Evolutionary conservation across 1,284 basidiomycete genomes (phyloP).

Genomic region (Quambalaria eucalypti): DNA sequence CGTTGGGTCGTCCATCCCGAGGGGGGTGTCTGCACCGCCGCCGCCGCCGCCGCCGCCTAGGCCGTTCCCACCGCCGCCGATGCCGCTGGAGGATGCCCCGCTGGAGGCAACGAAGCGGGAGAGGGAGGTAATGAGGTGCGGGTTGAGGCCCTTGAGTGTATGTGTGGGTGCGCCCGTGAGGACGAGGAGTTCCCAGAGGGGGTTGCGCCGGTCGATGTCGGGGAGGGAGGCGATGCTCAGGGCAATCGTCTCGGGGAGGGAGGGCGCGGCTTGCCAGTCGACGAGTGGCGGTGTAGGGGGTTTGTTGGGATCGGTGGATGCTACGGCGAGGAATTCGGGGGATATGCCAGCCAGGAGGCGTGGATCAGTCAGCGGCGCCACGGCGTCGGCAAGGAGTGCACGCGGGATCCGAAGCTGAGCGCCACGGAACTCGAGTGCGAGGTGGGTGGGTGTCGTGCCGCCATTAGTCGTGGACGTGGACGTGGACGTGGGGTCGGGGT

Average conservation of each 20-base stretch:
- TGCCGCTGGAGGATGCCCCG: not conserved
- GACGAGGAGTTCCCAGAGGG: constrained; percentile 41
- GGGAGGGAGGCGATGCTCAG: constrained; percentile 21
- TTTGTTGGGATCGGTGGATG: not conserved
- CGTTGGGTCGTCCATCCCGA: constrained; percentile 1
- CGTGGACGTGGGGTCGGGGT: not conserved
- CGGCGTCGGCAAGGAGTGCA: not conserved
- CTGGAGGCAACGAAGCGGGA: constrained; percentile 20
- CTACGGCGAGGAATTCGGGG: not conserved
- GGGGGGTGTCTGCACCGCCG: constrained; percentile 1
- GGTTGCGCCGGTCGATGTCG: constrained; percentile 26
- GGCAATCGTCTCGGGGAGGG: constrained; percentile 22
- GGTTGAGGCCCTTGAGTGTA: constrained; percentile 23
- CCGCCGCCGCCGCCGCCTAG: not conserved
- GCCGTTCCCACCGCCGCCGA: too few relatives aligned
- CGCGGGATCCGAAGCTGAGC: not conserved
- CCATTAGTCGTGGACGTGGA: not conserved
- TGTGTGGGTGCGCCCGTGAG: constrained; percentile 32
- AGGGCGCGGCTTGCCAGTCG: constrained; percentile 14
- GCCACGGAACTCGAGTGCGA: not conserved
- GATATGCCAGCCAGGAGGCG: not conserved
- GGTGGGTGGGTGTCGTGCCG: constrained; percentile 1
- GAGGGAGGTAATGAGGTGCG: constrained; percentile 23
- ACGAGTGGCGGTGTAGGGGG: not conserved
- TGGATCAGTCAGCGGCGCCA: constrained; percentile 1